phyloP scores from a whole-genome alignment of 2,329 filamentous ascomycete species.

The Venturia pyrina region DNA sequence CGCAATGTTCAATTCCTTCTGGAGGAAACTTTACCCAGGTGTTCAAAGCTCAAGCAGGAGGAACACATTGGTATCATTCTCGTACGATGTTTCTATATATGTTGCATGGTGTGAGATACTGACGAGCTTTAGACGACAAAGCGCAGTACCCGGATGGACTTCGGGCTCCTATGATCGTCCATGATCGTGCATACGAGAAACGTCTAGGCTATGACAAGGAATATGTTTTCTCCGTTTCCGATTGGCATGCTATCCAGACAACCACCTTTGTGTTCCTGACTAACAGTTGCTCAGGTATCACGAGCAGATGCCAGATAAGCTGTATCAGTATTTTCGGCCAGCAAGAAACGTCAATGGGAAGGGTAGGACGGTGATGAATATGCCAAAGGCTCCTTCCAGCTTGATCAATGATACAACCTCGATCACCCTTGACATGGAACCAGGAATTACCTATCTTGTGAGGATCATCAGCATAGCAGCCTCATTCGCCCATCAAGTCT shows the following conservation, averaged over 20 bases:
- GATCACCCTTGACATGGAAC: conserved; percentile 32
- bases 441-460: conserved; percentile 51
- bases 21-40: conserved; percentile 10
- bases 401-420: conserved; percentile 53
- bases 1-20: conserved; percentile 13
- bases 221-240: conserved; percentile 55
- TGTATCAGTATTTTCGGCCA: background rate
- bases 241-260: conserved; percentile 59
- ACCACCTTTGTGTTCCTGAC: conserved; percentile 36
- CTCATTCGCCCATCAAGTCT: background rate
- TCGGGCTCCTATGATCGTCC: conserved; percentile 56
- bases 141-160: conserved; percentile 60
- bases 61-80: conserved; percentile 58
- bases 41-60: conserved; percentile 19
- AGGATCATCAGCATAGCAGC: conserved; percentile 25
- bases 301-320: background rate
- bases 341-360: background rate
- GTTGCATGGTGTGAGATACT: background rate
- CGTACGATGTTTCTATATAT: background rate
- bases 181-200: conserved; percentile 40
- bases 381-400: background rate
- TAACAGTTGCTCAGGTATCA: conserved; percentile 24
- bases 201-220: conserved; percentile 48
- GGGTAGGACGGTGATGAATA: background rate
- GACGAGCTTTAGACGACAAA: conserved; percentile 36